A percentile compares a stretch with the other conserved stretches of the same genome.
Conservation (phyloP, 1,139 yeast species). For the Blastobotrys illinoisensis region DNA sequence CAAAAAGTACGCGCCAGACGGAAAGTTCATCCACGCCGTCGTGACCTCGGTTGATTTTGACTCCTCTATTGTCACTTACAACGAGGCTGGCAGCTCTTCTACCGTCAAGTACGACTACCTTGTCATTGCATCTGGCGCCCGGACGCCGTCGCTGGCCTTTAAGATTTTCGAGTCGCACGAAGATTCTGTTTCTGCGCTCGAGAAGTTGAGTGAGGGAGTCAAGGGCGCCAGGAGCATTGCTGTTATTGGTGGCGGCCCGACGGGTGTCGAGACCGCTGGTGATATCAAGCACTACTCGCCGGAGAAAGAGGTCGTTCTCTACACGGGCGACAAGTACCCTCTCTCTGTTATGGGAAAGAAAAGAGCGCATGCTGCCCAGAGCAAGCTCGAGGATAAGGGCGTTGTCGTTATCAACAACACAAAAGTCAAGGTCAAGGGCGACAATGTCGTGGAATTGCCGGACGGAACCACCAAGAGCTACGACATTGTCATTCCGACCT, state of each 20-base stretch:
- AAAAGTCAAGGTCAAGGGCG: constrained; percentile 10
- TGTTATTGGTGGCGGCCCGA: constrained; percentile 91
- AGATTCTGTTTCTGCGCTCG: constrained; percentile 68
- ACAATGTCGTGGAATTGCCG: constrained; percentile 6
- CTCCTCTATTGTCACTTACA: constrained; percentile 27
- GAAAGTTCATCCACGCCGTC: constrained; percentile 28
- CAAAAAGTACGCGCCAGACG: constrained; percentile 14
- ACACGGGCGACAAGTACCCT: constrained; percentile 21
- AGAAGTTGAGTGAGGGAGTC: constrained; percentile 66
- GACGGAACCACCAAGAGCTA: constrained; percentile 16
- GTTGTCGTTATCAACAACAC: constrained; percentile 21
- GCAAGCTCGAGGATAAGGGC: constrained; percentile 18
- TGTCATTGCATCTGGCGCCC: constrained; percentile 77
- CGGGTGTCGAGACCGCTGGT: constrained; percentile 88
- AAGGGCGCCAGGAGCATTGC: constrained; percentile 67
- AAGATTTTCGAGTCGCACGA: constrained; percentile 78
- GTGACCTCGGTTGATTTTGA: constrained; percentile 28
- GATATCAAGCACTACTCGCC: constrained; percentile 36
- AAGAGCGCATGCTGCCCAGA: constrained; percentile 10
- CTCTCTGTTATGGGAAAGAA: constrained; percentile 17
- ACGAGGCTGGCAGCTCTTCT: constrained; percentile 31
- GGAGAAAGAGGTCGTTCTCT: constrained; percentile 21
- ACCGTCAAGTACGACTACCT: constrained; percentile 60
- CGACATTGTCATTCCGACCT: constrained; percentile 20
- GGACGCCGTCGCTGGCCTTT: constrained; percentile 62